Conservation (phyloP, 805 yeast species). For the Kazachstania bromeliacearum region DNA sequence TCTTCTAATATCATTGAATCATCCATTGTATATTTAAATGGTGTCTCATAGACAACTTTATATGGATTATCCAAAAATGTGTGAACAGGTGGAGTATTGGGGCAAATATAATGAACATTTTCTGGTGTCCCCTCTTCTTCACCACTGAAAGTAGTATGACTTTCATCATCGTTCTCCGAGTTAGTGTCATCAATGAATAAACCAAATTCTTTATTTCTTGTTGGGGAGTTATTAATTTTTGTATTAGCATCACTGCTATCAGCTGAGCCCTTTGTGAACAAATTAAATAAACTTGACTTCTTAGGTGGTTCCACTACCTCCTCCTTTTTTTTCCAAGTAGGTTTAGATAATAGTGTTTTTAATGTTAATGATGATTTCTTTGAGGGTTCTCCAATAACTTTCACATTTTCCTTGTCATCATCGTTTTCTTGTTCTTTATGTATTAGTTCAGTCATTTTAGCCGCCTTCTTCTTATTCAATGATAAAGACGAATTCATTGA, state of each 20-base stretch:
- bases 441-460: neutral
- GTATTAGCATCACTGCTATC: neutral
- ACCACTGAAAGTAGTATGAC: neutral
- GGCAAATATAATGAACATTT: too few relatives aligned
- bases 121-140: neutral
- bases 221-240: neutral
- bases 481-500: too few relatives aligned
- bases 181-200: neutral
- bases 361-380: too few relatives aligned
- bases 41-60: slow-evolving; percentile 19
- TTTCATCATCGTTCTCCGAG: neutral
- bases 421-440: neutral
- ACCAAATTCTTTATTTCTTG: neutral
- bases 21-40: slow-evolving; percentile 7
- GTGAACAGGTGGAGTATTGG: too few relatives aligned
- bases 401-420: neutral
- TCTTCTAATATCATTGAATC: slow-evolving; percentile 5
- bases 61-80: slow-evolving; percentile 17
- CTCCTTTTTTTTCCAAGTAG: too few relatives aligned
- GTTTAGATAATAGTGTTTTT: too few relatives aligned
- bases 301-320: too few relatives aligned
- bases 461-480: neutral
- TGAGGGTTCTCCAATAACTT: too few relatives aligned
- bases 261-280: neutral
- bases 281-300: too few relatives aligned